Evolutionary conservation across 305 asterid genomes (phyloP).

Genomic region (Stenogyne calaminthoides): DNA sequence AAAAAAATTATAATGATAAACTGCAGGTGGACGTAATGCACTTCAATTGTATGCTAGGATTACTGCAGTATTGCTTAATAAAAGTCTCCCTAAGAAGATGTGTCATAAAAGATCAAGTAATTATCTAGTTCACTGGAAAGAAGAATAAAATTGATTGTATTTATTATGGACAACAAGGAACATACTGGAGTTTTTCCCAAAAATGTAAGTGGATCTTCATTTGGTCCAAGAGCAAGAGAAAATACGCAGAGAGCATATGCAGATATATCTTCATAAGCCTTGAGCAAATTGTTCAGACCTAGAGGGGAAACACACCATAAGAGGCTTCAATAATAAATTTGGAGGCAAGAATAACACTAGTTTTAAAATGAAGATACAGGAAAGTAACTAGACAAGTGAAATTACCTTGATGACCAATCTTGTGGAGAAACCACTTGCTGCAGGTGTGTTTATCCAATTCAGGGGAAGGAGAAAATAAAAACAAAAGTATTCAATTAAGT

Average conservation of each 20-base stretch:
- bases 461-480: neutral
- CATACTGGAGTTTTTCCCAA: slow-evolving; percentile 76
- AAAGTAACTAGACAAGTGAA: neutral
- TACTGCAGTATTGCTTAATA: neutral
- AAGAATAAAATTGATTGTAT: neutral
- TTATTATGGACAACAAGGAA: slow-evolving; percentile 22
- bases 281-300: slow-evolving; percentile 91
- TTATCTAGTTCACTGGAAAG: neutral
- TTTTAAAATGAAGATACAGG: slow-evolving; percentile 4
- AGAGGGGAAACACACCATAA: slow-evolving; percentile 19
- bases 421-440: slow-evolving; percentile 97
- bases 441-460: slow-evolving; percentile 34
- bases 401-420: slow-evolving; percentile 92
- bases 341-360: slow-evolving; percentile 19
- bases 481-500: neutral
- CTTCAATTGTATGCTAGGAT: slow-evolving; percentile 3
- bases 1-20: neutral
- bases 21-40: slow-evolving; percentile 18
- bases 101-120: neutral
- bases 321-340: slow-evolving; percentile 24
- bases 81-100: slow-evolving; percentile 8
- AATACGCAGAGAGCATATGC: slow-evolving; percentile 94
- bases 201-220: slow-evolving; percentile 82
- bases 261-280: slow-evolving; percentile 96
- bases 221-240: slow-evolving; percentile 89